Conservation (phyloP, 2,329 filamentous ascomycete genomes). For the Verticillium isaacii region DNA sequence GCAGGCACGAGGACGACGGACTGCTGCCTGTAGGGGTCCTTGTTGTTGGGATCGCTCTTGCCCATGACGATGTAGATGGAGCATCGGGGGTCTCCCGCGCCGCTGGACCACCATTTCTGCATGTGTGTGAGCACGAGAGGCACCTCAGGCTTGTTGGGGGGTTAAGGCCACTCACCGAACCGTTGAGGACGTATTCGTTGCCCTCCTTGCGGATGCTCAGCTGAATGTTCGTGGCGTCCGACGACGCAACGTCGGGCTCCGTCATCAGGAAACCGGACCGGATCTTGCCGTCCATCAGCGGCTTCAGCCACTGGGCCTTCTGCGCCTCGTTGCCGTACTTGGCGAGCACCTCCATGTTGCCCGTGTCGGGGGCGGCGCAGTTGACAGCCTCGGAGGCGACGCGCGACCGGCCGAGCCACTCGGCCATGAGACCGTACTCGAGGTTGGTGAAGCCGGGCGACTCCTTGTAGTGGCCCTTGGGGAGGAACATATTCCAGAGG, state of each 20-base stretch:
- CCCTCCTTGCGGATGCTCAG: slow-evolving; percentile 79
- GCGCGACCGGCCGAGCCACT: slow-evolving; percentile 83
- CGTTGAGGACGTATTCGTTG: slow-evolving; percentile 86
- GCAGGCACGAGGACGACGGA: slow-evolving; percentile 88
- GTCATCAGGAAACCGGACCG: slow-evolving; percentile 93
- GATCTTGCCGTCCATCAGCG: slow-evolving; percentile 78
- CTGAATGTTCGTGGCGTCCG: slow-evolving; percentile 90
- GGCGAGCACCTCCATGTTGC: slow-evolving; percentile 92
- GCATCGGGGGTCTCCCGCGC: slow-evolving; percentile 89
- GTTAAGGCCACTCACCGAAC: slow-evolving; percentile 50
- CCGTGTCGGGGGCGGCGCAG: slow-evolving; percentile 86
- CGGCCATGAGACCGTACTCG: slow-evolving; percentile 97
- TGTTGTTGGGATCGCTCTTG: slow-evolving; percentile 74
- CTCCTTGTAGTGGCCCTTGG: slow-evolving; percentile 91
- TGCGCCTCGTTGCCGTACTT: slow-evolving; percentile 85
- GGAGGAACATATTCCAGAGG: slow-evolving; percentile 97
- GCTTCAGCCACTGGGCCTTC: slow-evolving; percentile 78
- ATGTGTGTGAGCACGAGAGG: background rate
- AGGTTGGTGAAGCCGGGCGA: slow-evolving; percentile 92
- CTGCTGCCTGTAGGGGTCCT: slow-evolving; percentile 81
- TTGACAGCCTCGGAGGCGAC: slow-evolving; percentile 84
- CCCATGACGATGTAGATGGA: slow-evolving; percentile 95
- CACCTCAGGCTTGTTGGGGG: no score
- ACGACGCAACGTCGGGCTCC: slow-evolving; percentile 81
- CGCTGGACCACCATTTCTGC: slow-evolving; percentile 99